Percentiles rank a stretch among this genome's conserved stretches.
phyloP scores from a whole-genome alignment of 179 eudicot species.

The Beta lomatogona region DNA sequence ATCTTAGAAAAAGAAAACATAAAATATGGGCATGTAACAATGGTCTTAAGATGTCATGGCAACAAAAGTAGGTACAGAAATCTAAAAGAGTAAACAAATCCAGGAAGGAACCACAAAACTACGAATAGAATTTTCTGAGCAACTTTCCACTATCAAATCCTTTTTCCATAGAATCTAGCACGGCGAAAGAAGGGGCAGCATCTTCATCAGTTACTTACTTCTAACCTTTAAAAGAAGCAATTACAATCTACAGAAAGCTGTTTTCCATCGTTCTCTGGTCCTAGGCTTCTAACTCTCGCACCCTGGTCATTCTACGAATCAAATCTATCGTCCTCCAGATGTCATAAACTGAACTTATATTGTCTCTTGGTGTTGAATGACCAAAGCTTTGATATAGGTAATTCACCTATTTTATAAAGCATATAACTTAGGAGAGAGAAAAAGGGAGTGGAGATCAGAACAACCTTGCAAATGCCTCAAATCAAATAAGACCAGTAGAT shows the following conservation, averaged over 20 bases:
- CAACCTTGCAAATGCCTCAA: not conserved
- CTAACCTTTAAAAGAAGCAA: not conserved
- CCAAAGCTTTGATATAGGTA: not conserved
- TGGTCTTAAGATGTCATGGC: not conserved
- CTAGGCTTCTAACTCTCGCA: not conserved
- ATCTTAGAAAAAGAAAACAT: not conserved
- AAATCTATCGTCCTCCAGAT: not conserved
- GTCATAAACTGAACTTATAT: not conserved
- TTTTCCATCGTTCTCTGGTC: not conserved
- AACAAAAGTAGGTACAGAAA: not conserved
- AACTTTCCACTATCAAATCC: slow-evolving; percentile 2
- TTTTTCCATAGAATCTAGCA: not conserved
- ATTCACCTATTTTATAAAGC: not conserved
- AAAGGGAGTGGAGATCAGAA: not conserved
- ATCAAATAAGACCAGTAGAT: not conserved
- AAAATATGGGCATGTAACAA: not conserved
- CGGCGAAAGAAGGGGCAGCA: no score
- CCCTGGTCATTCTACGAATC: not conserved
- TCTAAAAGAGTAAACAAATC: not conserved
- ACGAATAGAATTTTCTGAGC: not conserved
- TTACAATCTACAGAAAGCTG: not conserved
- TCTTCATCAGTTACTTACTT: not conserved
- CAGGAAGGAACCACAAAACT: not conserved
- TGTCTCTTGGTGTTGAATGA: not conserved
- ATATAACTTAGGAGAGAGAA: not conserved